A percentile compares a stretch with the other conserved stretches of the same genome.
phyloP scores from a whole-genome alignment of 306 rosid species.

The Quercus alba region DNA sequence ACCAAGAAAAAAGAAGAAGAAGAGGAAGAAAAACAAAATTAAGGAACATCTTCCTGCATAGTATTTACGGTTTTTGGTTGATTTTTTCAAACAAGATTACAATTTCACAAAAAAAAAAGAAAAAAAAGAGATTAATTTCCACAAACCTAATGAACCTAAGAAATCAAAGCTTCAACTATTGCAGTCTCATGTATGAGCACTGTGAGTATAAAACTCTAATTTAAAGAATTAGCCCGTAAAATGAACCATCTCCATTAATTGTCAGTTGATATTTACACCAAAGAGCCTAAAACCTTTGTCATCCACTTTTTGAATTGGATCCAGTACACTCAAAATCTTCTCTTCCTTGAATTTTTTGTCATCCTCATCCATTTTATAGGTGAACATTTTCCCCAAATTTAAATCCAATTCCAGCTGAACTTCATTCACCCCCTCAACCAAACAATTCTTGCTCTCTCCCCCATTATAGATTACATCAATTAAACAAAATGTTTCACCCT shows the following conservation, averaged over 20 bases:
- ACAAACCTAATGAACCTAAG: neutral
- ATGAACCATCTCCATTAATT: neutral
- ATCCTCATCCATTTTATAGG: neutral
- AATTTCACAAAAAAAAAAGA: neutral
- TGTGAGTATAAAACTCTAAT: neutral
- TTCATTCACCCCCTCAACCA: constrained; percentile 3
- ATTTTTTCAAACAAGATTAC: neutral
- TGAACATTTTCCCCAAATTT: constrained; percentile 11
- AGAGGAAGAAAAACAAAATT: neutral
- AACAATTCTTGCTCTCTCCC: constrained; percentile 5
- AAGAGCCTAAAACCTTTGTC: constrained; percentile 39
- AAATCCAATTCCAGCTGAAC: neutral
- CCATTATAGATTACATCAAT: constrained; percentile 34
- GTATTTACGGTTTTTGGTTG: neutral
- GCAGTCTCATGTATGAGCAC: neutral
- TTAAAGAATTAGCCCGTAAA: neutral
- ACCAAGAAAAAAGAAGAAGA: too few species aligned
- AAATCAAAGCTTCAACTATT: neutral
- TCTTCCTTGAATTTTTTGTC: constrained; percentile 11
- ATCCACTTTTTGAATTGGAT: neutral
- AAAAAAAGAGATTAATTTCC: neutral
- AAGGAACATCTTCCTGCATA: neutral
- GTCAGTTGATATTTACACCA: constrained; percentile 35
- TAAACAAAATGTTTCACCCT: constrained; percentile 30
- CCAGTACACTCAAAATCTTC: neutral